A percentile compares a stretch with the other conserved stretches of the same genome.
Conservation (phyloP, 495 filamentous ascomycete genomes). For the Hypomontagnella submonticulosa region DNA sequence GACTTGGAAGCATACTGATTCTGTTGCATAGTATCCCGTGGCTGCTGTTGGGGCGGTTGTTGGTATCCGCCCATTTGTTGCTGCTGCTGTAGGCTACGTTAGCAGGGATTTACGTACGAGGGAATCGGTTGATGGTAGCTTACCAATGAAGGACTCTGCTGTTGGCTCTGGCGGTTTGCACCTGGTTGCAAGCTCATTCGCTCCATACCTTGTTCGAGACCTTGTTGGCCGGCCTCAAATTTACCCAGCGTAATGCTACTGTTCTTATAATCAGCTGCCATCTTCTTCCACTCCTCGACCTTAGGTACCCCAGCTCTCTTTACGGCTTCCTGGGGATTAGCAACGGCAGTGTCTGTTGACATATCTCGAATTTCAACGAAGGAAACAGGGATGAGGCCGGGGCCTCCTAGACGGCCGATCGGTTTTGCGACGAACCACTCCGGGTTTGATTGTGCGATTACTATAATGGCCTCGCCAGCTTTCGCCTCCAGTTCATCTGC, state of each 20-base stretch:
- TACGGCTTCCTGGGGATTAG: conserved; percentile 87
- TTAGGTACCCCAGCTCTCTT: conserved; percentile 91
- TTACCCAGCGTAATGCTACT: conserved; percentile 96
- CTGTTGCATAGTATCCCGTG: conserved; percentile 47
- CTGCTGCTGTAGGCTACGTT: conserved; percentile 39
- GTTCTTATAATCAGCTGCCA: conserved; percentile 99
- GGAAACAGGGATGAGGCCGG: conserved; percentile 94
- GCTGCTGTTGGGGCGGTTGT: conserved; percentile 41
- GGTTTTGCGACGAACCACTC: conserved; percentile 99
- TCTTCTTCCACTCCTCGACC: conserved; percentile 99
- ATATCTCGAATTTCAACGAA: conserved; percentile 98
- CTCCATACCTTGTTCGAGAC: conserved; percentile 77
- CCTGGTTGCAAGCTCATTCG: conserved; percentile 76
- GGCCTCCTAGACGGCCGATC: conserved; percentile 92
- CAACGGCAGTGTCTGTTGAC: conserved; percentile 82
- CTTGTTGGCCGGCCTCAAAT: conserved; percentile 69
- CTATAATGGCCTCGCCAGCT: conserved; percentile 94
- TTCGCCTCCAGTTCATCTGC: conserved; percentile 96
- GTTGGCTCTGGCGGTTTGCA: conserved; percentile 56
- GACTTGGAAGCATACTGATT: conserved; percentile 52
- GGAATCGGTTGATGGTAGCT: conserved; percentile 38
- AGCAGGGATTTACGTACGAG: conserved; percentile 15
- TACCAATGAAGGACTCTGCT: conserved; percentile 56
- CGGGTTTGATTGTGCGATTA: conserved; percentile 98
- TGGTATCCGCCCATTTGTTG: conserved; percentile 27